A percentile compares a stretch with the other conserved stretches of the same genome.
These are phyloP conservation scores for Funneliformis caledonium DNA, from an alignment of 371 early-diverging fungal species.

Conservation along the genomic window DNA sequence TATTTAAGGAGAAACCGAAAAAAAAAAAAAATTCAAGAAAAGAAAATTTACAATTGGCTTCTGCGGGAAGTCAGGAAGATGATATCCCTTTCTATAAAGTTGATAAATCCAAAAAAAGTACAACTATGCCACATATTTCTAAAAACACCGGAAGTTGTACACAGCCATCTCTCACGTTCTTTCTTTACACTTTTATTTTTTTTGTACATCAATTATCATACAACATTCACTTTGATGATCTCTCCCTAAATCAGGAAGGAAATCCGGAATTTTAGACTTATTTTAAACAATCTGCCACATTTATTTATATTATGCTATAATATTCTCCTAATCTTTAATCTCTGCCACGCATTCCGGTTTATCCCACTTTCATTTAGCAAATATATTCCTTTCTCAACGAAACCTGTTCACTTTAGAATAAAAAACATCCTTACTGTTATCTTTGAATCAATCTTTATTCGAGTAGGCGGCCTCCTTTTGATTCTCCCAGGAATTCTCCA, in stretches of 20 bases:
- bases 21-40: too few relatives aligned
- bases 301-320: not conserved
- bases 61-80: not conserved
- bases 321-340: not conserved
- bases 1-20: too few relatives aligned
- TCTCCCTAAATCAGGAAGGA: not conserved
- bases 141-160: not conserved
- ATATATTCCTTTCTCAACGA: not conserved
- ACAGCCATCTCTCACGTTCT: not conserved
- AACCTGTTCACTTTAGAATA: not conserved
- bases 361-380: not conserved
- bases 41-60: too few relatives aligned
- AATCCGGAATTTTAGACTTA: not conserved
- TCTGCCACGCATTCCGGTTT: not conserved
- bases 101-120: not conserved
- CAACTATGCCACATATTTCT: not conserved
- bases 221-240: not conserved
- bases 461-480: not conserved
- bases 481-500: too few relatives aligned
- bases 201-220: not conserved
- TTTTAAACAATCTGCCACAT: not conserved
- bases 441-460: not conserved
- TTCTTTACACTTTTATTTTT: not conserved
- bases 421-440: not conserved
- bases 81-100: not conserved